A percentile compares a stretch with the other conserved stretches of the same genome.
These are phyloP conservation scores for Ustilago curta DNA, from an alignment of 1,284 basidiomycete genomes.

Conservation along the genomic window DNA sequence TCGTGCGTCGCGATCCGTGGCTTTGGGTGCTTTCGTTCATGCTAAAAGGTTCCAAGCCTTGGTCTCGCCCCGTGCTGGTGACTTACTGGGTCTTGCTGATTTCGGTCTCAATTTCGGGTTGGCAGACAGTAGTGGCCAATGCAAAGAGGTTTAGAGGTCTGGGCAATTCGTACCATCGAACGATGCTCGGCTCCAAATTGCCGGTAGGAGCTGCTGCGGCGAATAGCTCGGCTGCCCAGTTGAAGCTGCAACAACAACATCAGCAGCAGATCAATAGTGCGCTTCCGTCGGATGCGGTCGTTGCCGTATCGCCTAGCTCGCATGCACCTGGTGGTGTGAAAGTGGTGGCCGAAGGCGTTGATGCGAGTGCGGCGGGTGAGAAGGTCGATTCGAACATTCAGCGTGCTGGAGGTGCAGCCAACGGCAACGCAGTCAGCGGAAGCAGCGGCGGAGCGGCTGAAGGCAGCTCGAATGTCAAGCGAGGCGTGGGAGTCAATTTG, in stretches of 20 bases:
- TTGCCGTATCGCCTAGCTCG: constrained; percentile 27
- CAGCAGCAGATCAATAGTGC: constrained; percentile 25
- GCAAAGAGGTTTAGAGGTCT: constrained; percentile 53
- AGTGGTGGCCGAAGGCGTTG: constrained; percentile 14
- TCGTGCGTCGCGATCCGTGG: constrained; percentile 88
- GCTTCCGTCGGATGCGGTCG: constrained; percentile 6
- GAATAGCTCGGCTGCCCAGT: constrained; percentile 20
- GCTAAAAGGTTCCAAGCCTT: constrained; percentile 79
- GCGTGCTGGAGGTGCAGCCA: background rate
- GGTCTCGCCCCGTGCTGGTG: constrained; percentile 85
- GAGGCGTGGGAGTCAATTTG: constrained; percentile 28
- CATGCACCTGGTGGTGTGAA: constrained; percentile 42
- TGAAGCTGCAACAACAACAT: constrained; percentile 39
- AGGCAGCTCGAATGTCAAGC: constrained; percentile 12
- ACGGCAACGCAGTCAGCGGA: constrained; percentile 7
- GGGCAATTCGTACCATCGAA: constrained; percentile 34
- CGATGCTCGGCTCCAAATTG: constrained; percentile 27
- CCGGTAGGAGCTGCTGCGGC: constrained; percentile 18
- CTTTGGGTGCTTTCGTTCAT: constrained; percentile 78
- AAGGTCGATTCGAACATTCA: constrained; percentile 1
- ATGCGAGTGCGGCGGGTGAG: constrained; percentile 4
- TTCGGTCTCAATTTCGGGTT: constrained; percentile 86
- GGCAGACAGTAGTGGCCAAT: constrained; percentile 74
- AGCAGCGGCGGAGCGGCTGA: constrained; percentile 12
- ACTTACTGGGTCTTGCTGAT: constrained; percentile 87